Evolutionary conservation across 192 early-diverging fungal species (phyloP).

Genomic region (Coemansia sp.): DNA sequence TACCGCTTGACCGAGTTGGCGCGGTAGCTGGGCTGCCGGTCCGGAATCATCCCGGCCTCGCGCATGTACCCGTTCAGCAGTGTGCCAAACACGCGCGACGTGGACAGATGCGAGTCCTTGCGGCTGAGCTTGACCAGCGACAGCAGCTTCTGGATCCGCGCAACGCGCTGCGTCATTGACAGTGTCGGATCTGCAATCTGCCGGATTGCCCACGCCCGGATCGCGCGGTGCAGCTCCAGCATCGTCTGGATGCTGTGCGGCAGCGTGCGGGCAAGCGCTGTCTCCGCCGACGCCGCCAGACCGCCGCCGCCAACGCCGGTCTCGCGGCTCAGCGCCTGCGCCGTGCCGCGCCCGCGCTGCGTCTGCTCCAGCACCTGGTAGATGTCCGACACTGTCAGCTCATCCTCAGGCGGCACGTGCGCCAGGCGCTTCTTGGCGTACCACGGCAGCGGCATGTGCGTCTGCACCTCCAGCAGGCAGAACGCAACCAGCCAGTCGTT

Average conservation of each 20-base stretch:
- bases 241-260: slow-evolving; percentile 65
- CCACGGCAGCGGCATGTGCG: slow-evolving; percentile 49
- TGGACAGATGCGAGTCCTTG: slow-evolving; percentile 31
- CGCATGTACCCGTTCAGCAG: slow-evolving; percentile 51
- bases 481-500: slow-evolving; percentile 53
- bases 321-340: slow-evolving; percentile 14
- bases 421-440: slow-evolving; percentile 47
- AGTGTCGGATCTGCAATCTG: slow-evolving; percentile 55
- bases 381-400: slow-evolving; percentile 61
- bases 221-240: slow-evolving; percentile 61
- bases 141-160: slow-evolving; percentile 59
- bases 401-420: slow-evolving; percentile 53
- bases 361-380: slow-evolving; percentile 61
- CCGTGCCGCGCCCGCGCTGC: slow-evolving; percentile 24
- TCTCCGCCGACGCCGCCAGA: slow-evolving; percentile 27
- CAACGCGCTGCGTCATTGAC: slow-evolving; percentile 51
- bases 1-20: slow-evolving; percentile 25
- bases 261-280: slow-evolving; percentile 55
- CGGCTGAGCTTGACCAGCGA: slow-evolving; percentile 58
- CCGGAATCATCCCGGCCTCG: slow-evolving; percentile 47
- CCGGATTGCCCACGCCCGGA: slow-evolving; percentile 64
- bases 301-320: slow-evolving; percentile 5
- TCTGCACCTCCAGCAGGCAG: slow-evolving; percentile 50
- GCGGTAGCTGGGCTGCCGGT: slow-evolving; percentile 48
- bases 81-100: slow-evolving; percentile 43